Base-by-base conservation (phyloP, 2,329 filamentous ascomycete genomes). In the Diaporthe capsici region DNA sequence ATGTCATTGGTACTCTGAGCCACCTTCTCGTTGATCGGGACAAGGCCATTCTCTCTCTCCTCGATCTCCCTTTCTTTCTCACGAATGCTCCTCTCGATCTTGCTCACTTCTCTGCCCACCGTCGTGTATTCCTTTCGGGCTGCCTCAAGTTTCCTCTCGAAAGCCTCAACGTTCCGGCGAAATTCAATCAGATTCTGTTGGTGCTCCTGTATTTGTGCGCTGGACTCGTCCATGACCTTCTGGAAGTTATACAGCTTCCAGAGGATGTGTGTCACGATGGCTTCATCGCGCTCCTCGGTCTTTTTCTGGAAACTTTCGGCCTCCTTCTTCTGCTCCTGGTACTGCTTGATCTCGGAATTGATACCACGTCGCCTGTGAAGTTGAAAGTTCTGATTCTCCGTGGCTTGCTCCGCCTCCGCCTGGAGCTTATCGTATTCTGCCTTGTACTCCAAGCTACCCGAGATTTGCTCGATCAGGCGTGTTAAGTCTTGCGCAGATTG, bases 231-330 rank as follows among this genome's bases (percentile, higher is more conserved):
- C 87, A 99, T 98, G 42, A 95, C 91, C 75, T 93, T 94, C 84
- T 99, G 96, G 83, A 98, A 97, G 82, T 98, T 95, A 83, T 95
- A 98, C 1, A 99, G 89, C 85, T 98, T 98, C 96, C 96, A 99
- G 20, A 99, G 87, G 47, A 97, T 96, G 79, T 98, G 96, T 1
- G 94, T 96, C 73, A 98, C 94, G 74, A 98, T 94, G 10, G 96
- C 97, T 72, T 95, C 91, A 82, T 99, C 96, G 68, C 95, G 92
- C 83, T 98, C 95, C 72, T 97, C 94, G 1, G 94, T 94, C 84
- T 98, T 98, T 78, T 91, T 92, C 82, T 97, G 94, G 82, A 96
- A 99, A 80, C 93, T 96, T 79, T 99, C 97, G 7, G 96, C 96
- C 82, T 98, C 97, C 79, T 92, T 93, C 86, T 98, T 98, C 84